Base-by-base conservation (phyloP, 2,329 filamentous ascomycete species). In the Cordyceps fumosorosea region DNA sequence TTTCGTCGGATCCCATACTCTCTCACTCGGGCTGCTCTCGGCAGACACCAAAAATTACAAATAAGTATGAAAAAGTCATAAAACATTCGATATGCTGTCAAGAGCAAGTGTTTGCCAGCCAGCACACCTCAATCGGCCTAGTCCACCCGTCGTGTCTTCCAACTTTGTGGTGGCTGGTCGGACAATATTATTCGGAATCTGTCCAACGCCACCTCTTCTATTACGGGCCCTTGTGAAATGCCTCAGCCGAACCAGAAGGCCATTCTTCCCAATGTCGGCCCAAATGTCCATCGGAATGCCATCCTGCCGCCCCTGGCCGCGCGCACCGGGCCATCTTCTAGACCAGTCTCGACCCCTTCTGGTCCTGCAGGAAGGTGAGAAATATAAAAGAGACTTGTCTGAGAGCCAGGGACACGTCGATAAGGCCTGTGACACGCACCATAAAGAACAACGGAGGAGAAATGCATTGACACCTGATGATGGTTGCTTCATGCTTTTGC, bases 391-490 rank as follows among this genome's bases (percentile, higher is more conserved):
- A 44, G 44, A 44, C 2, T n/a, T 34, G 26, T 12, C 50, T 20
- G 4, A 42, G 22, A 11, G 24, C 42, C 44, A 16, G 18, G 11
- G 16, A 48, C 54, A 47, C 18, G 42, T 56, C 14, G 29, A 57
- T 56, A 57, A 48, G 55, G 34, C 45, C 34, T 24, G 32, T 59
- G 42, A 56, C 42, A 56, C 54, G 54, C 54, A 56, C 40, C 54
- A 26, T 26, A 7, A 48, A 32, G 29, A 12, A n/a, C 32, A 24
- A 20, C 14, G 8, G 26, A n/a, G 1, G 29, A 16, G 10, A 24
- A 11, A 26, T 51, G 45, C 56, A 59, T 42, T 51, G 56, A 51
- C 47, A 59, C 56, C 56, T 59, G 45, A 59, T 51, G 42, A n/a
- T 34, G 29, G 24, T 47, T 34, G 29, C 18, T 47, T 48, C 20